phyloP scores from a whole-genome alignment of 2,329 filamentous ascomycete species.

The Plenodomus lindquistii region DNA sequence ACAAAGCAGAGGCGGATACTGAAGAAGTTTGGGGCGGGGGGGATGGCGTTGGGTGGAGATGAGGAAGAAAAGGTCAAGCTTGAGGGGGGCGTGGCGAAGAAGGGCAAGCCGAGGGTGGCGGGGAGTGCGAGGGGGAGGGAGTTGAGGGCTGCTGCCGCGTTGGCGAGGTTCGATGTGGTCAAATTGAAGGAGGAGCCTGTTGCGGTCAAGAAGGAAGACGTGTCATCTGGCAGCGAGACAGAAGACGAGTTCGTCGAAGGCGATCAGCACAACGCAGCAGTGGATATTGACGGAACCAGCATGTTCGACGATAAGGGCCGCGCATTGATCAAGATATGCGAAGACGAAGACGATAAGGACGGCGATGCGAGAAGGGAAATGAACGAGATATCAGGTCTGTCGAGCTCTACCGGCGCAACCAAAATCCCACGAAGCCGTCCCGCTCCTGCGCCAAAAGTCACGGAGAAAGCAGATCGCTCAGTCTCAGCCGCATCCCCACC shows the following conservation, averaged over 20 bases:
- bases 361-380: slow-evolving; percentile 58
- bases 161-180: slow-evolving; percentile 68
- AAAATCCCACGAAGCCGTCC: neutral
- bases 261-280: slow-evolving; percentile 53
- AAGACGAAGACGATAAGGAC: slow-evolving; percentile 62
- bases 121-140: slow-evolving; percentile 75
- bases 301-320: slow-evolving; percentile 67
- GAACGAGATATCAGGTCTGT: slow-evolving; percentile 64
- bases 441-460: neutral
- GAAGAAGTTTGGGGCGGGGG: slow-evolving; percentile 76
- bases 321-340: slow-evolving; percentile 74
- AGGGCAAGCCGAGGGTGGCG: slow-evolving; percentile 73
- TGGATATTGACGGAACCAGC: slow-evolving; percentile 67
- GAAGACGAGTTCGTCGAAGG: slow-evolving; percentile 43
- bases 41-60: slow-evolving; percentile 70
- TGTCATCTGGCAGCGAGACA: slow-evolving; percentile 37
- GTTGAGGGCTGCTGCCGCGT: slow-evolving; percentile 73
- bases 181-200: slow-evolving; percentile 53
- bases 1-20: slow-evolving; percentile 71
- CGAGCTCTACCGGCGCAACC: slow-evolving; percentile 14
- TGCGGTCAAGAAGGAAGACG: slow-evolving; percentile 41
- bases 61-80: slow-evolving; percentile 66
- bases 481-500: slow-evolving; percentile 1
- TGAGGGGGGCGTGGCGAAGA: slow-evolving; percentile 65
- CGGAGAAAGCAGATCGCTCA: too few species aligned